These are phyloP conservation scores for Pyrus hybrid DNA, from an alignment of 331 rosid genomes.

Conservation along the genomic window DNA sequence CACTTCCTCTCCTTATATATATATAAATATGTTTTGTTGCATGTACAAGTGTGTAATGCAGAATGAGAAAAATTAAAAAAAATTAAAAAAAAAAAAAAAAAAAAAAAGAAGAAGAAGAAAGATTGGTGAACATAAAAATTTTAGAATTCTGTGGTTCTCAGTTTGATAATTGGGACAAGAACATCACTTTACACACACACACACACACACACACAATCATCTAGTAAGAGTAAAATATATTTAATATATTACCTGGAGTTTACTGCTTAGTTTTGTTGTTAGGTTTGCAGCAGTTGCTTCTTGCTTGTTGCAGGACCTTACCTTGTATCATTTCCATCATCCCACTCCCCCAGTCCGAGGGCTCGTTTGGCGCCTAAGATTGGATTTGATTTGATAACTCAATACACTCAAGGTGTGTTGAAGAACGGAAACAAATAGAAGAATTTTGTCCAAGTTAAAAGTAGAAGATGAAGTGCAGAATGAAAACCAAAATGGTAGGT, in stretches of 20 bases:
- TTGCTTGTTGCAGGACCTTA: not conserved
- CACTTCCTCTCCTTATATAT: not conserved
- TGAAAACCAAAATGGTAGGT: no score
- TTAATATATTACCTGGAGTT: not conserved
- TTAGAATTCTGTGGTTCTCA: not conserved
- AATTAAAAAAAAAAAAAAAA: no score
- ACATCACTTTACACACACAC: not conserved
- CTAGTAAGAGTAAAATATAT: not conserved
- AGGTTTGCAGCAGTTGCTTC: not conserved
- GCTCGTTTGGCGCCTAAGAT: no score
- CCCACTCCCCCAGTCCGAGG: not conserved
- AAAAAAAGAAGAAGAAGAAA: no score
- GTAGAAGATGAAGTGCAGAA: no score
- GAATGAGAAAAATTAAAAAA: conserved; percentile 5
- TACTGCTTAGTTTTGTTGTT: not conserved
- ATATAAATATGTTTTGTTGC: not conserved
- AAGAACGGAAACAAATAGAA: no score
- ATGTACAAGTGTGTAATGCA: not conserved
- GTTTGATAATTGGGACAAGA: not conserved
- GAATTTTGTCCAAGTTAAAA: no score
- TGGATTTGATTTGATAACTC: no score
- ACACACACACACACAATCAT: no score
- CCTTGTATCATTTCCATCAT: not conserved
- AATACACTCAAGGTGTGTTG: no score
- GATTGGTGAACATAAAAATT: not conserved